Evolutionary conservation across 331 rosid genomes (phyloP).

Genomic region (Pyrus hybrid): DNA sequence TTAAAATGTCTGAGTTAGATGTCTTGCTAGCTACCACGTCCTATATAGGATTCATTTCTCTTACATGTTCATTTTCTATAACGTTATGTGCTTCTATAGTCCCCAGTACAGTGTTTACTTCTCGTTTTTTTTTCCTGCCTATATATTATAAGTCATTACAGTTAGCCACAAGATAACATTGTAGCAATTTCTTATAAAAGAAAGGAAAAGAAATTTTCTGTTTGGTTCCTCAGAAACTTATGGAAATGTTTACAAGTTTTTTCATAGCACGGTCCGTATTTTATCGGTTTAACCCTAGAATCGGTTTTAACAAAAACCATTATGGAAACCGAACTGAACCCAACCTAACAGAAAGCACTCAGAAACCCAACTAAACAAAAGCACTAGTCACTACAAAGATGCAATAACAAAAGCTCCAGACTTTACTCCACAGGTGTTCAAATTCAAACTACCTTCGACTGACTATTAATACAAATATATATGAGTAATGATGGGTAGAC

Average conservation of each 20-base stretch:
- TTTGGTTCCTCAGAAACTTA: neutral
- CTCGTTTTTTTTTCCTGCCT: neutral
- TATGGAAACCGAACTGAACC: neutral
- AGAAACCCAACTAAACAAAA: no score
- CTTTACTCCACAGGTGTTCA: neutral
- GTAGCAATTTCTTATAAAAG: neutral
- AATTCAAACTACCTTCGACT: neutral
- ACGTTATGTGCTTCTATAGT: neutral
- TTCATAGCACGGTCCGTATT: neutral
- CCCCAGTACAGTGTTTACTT: neutral
- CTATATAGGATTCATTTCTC: neutral
- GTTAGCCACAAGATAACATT: neutral
- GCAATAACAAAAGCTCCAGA: neutral
- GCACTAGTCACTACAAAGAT: neutral
- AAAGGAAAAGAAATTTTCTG: neutral
- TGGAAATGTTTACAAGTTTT: neutral
- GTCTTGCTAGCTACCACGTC: slow-evolving; percentile 18
- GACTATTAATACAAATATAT: neutral
- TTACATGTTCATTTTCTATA: neutral
- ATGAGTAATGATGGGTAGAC: no score
- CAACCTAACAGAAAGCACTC: no score
- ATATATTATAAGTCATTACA: neutral
- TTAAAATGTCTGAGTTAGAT: slow-evolving; percentile 9
- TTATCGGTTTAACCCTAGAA: neutral
- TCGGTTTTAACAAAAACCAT: neutral